Percentiles rank a stretch among this genome's conserved stretches.
Conservation (phyloP, 2,329 filamentous ascomycete species). For the Diaporthe destruens region DNA sequence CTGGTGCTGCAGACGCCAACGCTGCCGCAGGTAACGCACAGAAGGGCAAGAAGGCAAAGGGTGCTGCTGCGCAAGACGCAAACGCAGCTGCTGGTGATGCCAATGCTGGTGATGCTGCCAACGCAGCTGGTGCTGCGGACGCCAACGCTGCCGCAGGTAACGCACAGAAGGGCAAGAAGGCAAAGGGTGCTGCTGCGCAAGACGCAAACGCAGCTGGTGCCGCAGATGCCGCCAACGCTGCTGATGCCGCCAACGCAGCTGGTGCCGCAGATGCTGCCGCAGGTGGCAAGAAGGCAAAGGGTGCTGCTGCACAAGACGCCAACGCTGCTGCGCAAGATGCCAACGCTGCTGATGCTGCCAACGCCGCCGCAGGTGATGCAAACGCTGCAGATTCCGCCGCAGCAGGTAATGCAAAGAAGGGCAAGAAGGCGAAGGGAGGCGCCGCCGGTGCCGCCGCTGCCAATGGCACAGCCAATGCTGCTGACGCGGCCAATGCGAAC, state of each 20-base stretch:
- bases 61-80: slow-evolving; percentile 6
- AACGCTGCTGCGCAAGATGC: too few relatives aligned
- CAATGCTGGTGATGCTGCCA: too few relatives aligned
- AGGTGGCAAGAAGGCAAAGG: background rate
- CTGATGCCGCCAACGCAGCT: too few relatives aligned
- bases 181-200: slow-evolving; percentile 1
- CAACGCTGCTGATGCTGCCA: too few relatives aligned
- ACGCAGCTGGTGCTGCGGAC: background rate
- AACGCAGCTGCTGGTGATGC: background rate
- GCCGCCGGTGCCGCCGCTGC: too few relatives aligned
- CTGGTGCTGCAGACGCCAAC: background rate
- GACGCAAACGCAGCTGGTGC: slow-evolving; percentile 1
- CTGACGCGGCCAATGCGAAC: background rate
- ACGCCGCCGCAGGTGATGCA: too few relatives aligned
- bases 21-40: background rate
- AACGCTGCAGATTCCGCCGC: too few relatives aligned
- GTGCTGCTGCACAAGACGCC: slow-evolving; percentile 10
- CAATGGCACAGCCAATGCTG: background rate
- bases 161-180: slow-evolving; percentile 13
- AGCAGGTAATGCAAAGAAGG: background rate
- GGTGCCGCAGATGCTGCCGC: background rate
- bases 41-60: slow-evolving; percentile 10
- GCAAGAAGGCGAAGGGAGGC: slow-evolving; percentile 6
- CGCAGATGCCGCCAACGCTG: background rate
- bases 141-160: background rate